A percentile compares a stretch with the other conserved stretches of the same genome.
phyloP scores from a whole-genome alignment of 352 stramenopile genomes.

The Globisporangium middletonii region DNA sequence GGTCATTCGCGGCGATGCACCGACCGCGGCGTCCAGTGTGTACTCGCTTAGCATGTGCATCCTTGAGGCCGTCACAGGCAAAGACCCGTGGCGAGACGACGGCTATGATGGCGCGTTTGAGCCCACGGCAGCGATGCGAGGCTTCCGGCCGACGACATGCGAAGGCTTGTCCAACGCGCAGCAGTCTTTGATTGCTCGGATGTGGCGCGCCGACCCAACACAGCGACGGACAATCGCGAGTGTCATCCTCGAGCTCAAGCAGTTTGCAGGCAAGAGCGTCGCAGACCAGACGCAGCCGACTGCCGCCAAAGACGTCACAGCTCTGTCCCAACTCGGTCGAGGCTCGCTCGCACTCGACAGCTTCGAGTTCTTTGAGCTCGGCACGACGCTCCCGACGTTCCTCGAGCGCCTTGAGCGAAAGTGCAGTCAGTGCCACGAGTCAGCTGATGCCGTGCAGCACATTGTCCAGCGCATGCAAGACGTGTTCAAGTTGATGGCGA shows the following conservation, averaged over 20 bases:
- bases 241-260: not conserved
- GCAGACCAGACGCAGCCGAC: not conserved
- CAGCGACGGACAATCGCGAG: not conserved
- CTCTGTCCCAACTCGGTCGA: not conserved
- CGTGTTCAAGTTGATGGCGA: not conserved
- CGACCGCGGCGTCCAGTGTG: not conserved
- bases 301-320: not conserved
- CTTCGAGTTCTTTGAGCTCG: not conserved
- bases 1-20: not conserved
- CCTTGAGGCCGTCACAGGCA: constrained; percentile 1
- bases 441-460: not conserved
- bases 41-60: constrained; percentile 7
- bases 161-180: not conserved
- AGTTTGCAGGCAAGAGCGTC: not conserved
- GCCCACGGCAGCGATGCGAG: not conserved
- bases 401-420: not conserved
- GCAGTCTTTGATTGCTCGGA: not conserved
- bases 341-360: not conserved
- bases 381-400: not conserved
- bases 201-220: not conserved
- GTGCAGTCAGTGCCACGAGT: not conserved
- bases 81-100: not conserved
- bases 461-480: constrained; percentile 1
- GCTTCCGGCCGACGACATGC: not conserved
- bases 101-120: too few relatives aligned